Evolutionary conservation across 805 yeast genomes (phyloP), one percentile per base, ranked within the genome.

Genomic region (Cyberlindnera misumaiensis): DNA sequence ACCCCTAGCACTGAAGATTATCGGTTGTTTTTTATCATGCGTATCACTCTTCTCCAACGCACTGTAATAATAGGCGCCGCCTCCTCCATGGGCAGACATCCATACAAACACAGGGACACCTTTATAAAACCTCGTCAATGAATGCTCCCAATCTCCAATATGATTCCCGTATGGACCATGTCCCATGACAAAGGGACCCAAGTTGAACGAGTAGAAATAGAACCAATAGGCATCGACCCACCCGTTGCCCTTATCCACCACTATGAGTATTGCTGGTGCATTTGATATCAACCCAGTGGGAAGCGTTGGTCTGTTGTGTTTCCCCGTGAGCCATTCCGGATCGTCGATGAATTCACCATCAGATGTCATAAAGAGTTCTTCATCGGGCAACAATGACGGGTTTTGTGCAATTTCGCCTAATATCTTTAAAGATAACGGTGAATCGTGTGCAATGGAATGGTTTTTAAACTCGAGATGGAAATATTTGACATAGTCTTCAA

Each of bases 1-100:
- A 0, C 98, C 98, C 45, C 96, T 70, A 0, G 97, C 96, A 15
- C 93, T 76, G 59, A 84, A 93, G 1, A 93, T 73, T 15, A 88
- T 71, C 0, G 97, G 97, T 48, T 83, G 68, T 11, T 34, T 45
- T 5, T 37, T 31, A 35, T 53, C 52, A 6, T 11, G n/a, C n/a
- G 39, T 34, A 34, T 56, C 60, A 12, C 45, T 46, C 33, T 54
- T 52, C 55, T 87, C 95, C 39, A 89, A 60, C 17, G 86, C 82
- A n/a, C 73, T 68, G 57, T 80, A 89, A 45, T 71, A 70, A 56
- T 82, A 90, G 0, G 95, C 96, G 24, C 88, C 82, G 7, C 98
- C 98, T 11, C 97, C 97, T 2, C 97, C 96, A 60, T 90, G 98
- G 1, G 97, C 97, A 22, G 94, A 81, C 94, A 93, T 83, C 97